These are phyloP conservation scores for Patellaria atrata DNA, from an alignment of 495 filamentous ascomycete species.

Conservation along the genomic window DNA sequence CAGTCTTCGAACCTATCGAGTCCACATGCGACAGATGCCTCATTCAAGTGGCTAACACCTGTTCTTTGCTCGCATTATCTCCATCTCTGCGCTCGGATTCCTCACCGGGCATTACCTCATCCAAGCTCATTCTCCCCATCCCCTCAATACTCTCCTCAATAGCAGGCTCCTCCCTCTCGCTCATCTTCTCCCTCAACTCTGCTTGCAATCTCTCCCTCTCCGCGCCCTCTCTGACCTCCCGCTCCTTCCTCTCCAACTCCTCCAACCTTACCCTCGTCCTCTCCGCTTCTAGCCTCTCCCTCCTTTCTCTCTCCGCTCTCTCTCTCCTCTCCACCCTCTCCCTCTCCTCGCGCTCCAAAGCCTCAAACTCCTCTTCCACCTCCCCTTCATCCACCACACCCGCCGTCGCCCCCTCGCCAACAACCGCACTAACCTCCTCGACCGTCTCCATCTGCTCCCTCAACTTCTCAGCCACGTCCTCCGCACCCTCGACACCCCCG, in stretches of 20 bases:
- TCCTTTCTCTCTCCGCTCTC: constrained; percentile 31
- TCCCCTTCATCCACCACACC: constrained; percentile 61
- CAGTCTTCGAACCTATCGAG: no score
- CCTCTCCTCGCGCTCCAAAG: constrained; percentile 52
- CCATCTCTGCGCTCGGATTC: no score
- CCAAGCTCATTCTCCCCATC: background rate
- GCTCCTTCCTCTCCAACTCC: constrained; percentile 15
- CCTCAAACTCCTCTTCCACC: constrained; percentile 78
- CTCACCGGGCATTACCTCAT: no score
- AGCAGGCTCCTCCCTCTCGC: constrained; percentile 6
- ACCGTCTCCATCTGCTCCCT: constrained; percentile 67
- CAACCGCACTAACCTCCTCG: constrained; percentile 66
- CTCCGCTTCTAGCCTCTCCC: constrained; percentile 24
- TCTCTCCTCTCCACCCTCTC: constrained; percentile 41
- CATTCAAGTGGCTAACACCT: no score
- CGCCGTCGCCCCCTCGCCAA: constrained; percentile 43
- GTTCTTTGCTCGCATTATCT: no score
- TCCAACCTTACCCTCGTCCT: background rate
- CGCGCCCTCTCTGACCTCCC: constrained; percentile 15
- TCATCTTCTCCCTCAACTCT: constrained; percentile 23
- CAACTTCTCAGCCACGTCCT: constrained; percentile 57
- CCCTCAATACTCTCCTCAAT: background rate
- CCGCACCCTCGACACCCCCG: constrained; percentile 63
- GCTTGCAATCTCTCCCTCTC: constrained; percentile 21
- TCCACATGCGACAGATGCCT: no score